A percentile compares a stretch with the other conserved stretches of the same genome.
Evolutionary conservation across 169 alveolate species (phyloP).

Genomic region (Babesia bigemina): DNA sequence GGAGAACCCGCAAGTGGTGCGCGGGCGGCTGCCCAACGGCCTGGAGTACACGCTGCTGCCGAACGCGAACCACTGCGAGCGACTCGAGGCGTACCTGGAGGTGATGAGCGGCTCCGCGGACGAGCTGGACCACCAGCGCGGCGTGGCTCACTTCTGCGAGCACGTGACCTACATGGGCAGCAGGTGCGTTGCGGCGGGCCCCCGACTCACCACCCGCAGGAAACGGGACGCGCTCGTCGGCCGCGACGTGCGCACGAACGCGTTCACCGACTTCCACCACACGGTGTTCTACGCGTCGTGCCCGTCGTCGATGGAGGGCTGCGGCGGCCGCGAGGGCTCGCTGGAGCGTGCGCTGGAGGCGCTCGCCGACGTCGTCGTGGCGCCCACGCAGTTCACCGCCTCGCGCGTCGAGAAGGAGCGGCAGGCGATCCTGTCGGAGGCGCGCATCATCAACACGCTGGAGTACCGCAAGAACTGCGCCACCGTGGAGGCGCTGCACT

Average conservation of each 20-base stretch:
- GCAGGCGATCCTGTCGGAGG: constrained; percentile 84
- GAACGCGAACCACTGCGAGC: constrained; percentile 56
- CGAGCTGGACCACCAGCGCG: constrained; percentile 81
- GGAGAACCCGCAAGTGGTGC: constrained; percentile 32
- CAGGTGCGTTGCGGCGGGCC: constrained; percentile 53
- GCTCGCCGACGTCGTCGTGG: constrained; percentile 65
- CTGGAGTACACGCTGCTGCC: constrained; percentile 71
- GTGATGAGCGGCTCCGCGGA: constrained; percentile 83
- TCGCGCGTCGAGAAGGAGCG: constrained; percentile 81
- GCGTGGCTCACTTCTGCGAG: constrained; percentile 86
- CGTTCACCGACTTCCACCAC: constrained; percentile 87
- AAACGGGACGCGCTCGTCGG: constrained; percentile 67
- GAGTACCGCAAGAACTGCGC: constrained; percentile 82
- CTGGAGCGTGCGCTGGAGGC: constrained; percentile 46
- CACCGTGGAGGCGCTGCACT: constrained; percentile 77
- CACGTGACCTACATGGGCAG: constrained; percentile 87
- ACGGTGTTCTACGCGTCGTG: constrained; percentile 82
- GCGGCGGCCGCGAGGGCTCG: constrained; percentile 11
- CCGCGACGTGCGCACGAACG: constrained; percentile 78
- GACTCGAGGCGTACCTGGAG: constrained; percentile 76
- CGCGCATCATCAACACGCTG: constrained; percentile 80
- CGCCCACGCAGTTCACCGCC: constrained; percentile 79
- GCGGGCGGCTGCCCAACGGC: constrained; percentile 70
- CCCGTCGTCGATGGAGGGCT: constrained; percentile 63
- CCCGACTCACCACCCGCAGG: constrained; percentile 36